Evolutionary conservation across 257 asterid genomes (phyloP).

Genomic region (Parsonsia alboflavescens): DNA sequence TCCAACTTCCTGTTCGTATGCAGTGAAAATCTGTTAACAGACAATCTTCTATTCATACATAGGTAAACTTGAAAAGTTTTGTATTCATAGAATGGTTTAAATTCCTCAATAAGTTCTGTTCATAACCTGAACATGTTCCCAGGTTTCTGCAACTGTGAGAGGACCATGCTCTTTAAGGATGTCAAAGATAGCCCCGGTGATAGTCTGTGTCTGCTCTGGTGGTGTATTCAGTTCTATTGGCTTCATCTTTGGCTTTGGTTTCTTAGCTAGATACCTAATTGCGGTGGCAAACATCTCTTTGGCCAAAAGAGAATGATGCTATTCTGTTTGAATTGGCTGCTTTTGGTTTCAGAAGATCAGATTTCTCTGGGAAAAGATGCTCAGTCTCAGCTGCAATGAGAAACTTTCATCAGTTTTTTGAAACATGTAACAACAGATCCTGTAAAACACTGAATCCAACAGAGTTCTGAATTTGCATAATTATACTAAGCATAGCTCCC

Average conservation of each 20-base stretch:
- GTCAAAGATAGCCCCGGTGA: conserved; percentile 74
- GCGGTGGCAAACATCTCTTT: conserved; percentile 70
- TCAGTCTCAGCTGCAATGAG: conserved; percentile 7
- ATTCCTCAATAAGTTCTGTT: not conserved
- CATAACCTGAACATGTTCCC: conserved; percentile 85
- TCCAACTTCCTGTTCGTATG: conserved; percentile 57
- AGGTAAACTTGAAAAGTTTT: no score
- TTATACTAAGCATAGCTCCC: no score
- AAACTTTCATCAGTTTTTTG: not conserved
- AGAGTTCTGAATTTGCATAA: not conserved
- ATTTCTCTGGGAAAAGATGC: not conserved
- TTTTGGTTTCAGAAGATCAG: not conserved
- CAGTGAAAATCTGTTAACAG: not conserved
- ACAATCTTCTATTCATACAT: no score
- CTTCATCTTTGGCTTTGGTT: conserved; percentile 92
- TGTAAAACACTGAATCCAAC: not conserved
- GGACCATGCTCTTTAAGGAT: conserved; percentile 91
- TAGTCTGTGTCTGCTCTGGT: conserved; percentile 86
- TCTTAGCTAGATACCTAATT: conserved; percentile 62
- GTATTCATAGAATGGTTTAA: not conserved
- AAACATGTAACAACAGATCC: not conserved
- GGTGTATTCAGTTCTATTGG: conserved; percentile 83
- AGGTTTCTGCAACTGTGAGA: conserved; percentile 68
- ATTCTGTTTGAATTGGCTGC: not conserved
- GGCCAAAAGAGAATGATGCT: not conserved